A percentile compares a stretch with the other conserved stretches of the same genome.
phyloP scores from a whole-genome alignment of 2,329 filamentous ascomycete species.

The Diaporthe ampelina region DNA sequence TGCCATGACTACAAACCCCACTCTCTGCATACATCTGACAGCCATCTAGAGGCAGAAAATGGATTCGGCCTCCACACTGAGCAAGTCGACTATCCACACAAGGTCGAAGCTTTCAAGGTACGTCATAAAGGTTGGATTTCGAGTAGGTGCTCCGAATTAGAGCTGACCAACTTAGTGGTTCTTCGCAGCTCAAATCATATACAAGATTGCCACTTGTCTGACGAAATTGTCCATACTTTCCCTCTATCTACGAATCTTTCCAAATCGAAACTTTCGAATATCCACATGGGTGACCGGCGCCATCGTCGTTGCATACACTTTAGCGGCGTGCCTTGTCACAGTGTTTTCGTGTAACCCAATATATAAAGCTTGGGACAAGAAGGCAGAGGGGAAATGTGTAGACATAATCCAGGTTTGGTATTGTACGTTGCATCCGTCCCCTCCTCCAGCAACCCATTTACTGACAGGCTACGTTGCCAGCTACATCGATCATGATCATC shows the following conservation, averaged over 20 bases:
- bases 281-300: not conserved
- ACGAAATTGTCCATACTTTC: constrained; percentile 37
- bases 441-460: no score
- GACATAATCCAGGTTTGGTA: constrained; percentile 25
- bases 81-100: constrained; percentile 10
- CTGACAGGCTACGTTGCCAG: not conserved
- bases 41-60: constrained; percentile 5
- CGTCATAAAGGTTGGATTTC: not conserved
- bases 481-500: constrained; percentile 41
- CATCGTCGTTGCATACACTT: constrained; percentile 17
- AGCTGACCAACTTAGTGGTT: constrained; percentile 39
- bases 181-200: constrained; percentile 42
- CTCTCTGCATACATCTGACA: not conserved
- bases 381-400: constrained; percentile 7
- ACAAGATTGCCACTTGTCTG: constrained; percentile 42
- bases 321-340: constrained; percentile 26
- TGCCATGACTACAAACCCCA: not conserved
- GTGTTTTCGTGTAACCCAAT: not conserved
- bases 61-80: constrained; percentile 19
- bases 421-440: not conserved
- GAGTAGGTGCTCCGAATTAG: not conserved
- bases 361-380: constrained; percentile 23
- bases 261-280: constrained; percentile 1
- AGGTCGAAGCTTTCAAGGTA: constrained; percentile 23
- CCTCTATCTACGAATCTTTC: constrained; percentile 33